Conservation (phyloP, 306 rosid species). For the Luffa acutangula region DNA sequence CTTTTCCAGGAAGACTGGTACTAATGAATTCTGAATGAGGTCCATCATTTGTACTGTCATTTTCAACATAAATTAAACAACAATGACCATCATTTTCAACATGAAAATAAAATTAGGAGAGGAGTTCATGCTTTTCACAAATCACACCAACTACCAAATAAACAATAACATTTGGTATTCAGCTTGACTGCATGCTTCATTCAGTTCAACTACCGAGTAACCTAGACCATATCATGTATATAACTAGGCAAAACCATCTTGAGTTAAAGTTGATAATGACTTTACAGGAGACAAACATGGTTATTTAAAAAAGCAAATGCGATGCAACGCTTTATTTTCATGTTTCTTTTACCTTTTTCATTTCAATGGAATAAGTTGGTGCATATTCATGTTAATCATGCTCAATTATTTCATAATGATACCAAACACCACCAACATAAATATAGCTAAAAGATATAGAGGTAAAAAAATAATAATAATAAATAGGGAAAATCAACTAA, state of each 20-base stretch:
- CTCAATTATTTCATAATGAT: not conserved
- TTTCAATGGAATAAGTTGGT: not conserved
- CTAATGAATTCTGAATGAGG: slow-evolving; percentile 23
- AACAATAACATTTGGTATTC: not conserved
- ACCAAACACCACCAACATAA: not conserved
- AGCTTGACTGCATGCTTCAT: not conserved
- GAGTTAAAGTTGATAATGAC: not conserved
- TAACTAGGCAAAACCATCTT: not conserved
- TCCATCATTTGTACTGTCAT: slow-evolving; percentile 36
- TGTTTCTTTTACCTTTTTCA: not conserved
- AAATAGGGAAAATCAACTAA: not conserved
- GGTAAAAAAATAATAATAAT: not conserved
- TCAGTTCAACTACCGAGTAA: not conserved
- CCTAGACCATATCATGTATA: not conserved
- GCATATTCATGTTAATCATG: not conserved
- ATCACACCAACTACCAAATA: not conserved
- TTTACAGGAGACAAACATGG: not conserved
- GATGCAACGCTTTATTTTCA: not conserved
- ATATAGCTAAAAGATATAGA: not conserved
- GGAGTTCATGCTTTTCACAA: not conserved
- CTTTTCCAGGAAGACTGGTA: slow-evolving; percentile 30
- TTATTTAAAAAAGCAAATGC: not conserved
- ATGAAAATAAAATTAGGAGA: not conserved
- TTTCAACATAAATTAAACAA: not conserved
- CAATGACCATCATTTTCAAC: not conserved